phyloP scores from a whole-genome alignment of 1,284 basidiomycete species.

The Fistulina hepatica region DNA sequence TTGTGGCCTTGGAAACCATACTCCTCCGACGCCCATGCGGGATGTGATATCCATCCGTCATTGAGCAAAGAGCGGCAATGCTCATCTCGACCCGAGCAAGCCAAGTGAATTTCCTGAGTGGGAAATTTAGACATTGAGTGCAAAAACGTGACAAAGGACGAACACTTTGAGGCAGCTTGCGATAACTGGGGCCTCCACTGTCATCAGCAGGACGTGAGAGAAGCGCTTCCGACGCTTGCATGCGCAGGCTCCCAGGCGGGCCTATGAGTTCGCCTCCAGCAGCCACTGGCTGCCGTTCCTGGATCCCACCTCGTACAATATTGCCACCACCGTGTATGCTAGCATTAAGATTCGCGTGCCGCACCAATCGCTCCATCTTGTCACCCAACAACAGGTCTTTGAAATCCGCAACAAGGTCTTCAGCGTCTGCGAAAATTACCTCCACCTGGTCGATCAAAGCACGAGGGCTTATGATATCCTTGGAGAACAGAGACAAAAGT shows the following conservation, averaged over 20 bases:
- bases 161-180: slow-evolving; percentile 70
- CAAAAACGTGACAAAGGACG: slow-evolving; percentile 3
- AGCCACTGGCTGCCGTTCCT: no score
- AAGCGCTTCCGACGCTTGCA: slow-evolving; percentile 53
- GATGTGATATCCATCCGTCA: slow-evolving; percentile 94
- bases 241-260: slow-evolving; percentile 66
- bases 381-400: slow-evolving; percentile 80
- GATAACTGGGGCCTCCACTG: slow-evolving; percentile 82
- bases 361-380: slow-evolving; percentile 55
- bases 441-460: slow-evolving; percentile 75
- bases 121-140: slow-evolving; percentile 8
- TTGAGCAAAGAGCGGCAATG: slow-evolving; percentile 96
- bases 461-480: slow-evolving; percentile 83
- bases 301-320: no score
- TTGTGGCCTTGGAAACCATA: slow-evolving; percentile 91
- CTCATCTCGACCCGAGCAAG: slow-evolving; percentile 91
- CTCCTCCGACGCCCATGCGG: slow-evolving; percentile 96
- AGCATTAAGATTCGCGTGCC: no score
- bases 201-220: slow-evolving; percentile 63
- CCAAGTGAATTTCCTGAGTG: slow-evolving; percentile 73
- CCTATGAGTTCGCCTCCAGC: no score
- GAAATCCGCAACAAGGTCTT: slow-evolving; percentile 72
- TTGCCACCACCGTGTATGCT: no score
- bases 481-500: slow-evolving; percentile 81
- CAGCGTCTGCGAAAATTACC: slow-evolving; percentile 72